Evolutionary conservation across 805 yeast genomes (phyloP), one percentile per base, ranked within the genome.

Genomic region (Torulaspora indica): DNA sequence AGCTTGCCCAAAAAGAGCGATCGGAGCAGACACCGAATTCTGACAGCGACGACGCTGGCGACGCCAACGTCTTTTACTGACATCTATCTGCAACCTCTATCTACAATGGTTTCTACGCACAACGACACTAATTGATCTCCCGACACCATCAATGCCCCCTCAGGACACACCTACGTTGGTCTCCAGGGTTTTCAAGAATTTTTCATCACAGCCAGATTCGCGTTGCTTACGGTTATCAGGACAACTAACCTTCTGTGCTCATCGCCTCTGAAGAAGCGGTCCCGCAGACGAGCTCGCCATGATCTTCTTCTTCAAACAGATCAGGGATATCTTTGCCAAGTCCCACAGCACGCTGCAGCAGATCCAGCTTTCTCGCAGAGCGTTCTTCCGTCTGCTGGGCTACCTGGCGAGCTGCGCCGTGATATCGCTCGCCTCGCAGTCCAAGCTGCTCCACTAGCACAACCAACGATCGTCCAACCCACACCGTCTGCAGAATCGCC

Each of bases 371-470:
- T 63, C 68, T 4, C 53, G 67, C 23, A 53, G 56, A 23, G 68
- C 69, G 3, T 65, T 65, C 40, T 61, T 65, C 52, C 61, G 61
- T 30, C 48, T 65, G 10, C 47, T 64, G 28, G 69, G 68, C 5
- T 65, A 60, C 37, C 40, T 65, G 37, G 64, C 61, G 12, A 56
- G 66, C 29, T 64, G 68, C 37, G 64, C 62, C 5, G 49, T 61
- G 2, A 57, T 65, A 14, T 60, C 68, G 6, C 45, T 63, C 23
- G 54, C 55, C 2, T 57, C 68, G 2, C 67, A 60, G 41, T 57
- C 61, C 9, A 47, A 47, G 36, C 39, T 37, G 30, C 39, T 47
- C 17, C 48, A 41, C 20, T 47, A 37, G 17, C 37, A 9, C 24
- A 9, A 31, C 31, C 5, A 36, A 10, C 13, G 24, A 17, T 8